phyloP scores from a whole-genome alignment of 257 asterid species.

The Penstemon barbatus region DNA sequence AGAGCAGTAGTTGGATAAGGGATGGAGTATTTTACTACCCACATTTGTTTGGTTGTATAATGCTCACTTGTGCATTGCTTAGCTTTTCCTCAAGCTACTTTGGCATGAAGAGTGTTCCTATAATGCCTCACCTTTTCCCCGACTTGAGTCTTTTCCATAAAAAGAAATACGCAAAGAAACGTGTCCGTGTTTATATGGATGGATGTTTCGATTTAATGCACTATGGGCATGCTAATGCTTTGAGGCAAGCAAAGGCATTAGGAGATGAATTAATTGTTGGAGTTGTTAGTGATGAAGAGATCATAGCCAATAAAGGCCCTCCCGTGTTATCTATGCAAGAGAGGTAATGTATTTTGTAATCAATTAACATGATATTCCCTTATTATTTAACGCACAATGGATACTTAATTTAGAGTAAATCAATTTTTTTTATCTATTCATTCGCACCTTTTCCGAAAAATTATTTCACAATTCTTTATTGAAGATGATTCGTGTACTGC shows the following conservation, averaged over 20 bases:
- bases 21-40: conserved; percentile 81
- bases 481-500: conserved; percentile 9
- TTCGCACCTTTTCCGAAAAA: too few species aligned
- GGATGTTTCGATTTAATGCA: conserved; percentile 98
- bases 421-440: too few species aligned
- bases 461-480: background rate
- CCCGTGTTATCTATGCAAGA: conserved; percentile 91
- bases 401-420: too few species aligned
- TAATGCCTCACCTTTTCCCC: conserved; percentile 64
- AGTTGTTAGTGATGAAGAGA: conserved; percentile 94
- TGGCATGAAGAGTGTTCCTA: conserved; percentile 66
- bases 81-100: conserved; percentile 83
- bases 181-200: conserved; percentile 90
- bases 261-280: conserved; percentile 94
- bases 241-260: conserved; percentile 89
- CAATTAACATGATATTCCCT: too few species aligned
- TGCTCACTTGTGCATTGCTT: conserved; percentile 86
- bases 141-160: conserved; percentile 63
- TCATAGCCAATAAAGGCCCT: conserved; percentile 80
- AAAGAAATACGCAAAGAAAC: conserved; percentile 58
- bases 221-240: conserved; percentile 93
- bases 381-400: too few species aligned
- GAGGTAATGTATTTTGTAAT: conserved; percentile 45
- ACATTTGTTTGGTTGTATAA: conserved; percentile 84
- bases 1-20: conserved; percentile 71